Evolutionary conservation across 768 basidiomycete genomes (phyloP), one percentile per base, ranked within the genome.

Genomic region (Leccinum incarnatum): DNA sequence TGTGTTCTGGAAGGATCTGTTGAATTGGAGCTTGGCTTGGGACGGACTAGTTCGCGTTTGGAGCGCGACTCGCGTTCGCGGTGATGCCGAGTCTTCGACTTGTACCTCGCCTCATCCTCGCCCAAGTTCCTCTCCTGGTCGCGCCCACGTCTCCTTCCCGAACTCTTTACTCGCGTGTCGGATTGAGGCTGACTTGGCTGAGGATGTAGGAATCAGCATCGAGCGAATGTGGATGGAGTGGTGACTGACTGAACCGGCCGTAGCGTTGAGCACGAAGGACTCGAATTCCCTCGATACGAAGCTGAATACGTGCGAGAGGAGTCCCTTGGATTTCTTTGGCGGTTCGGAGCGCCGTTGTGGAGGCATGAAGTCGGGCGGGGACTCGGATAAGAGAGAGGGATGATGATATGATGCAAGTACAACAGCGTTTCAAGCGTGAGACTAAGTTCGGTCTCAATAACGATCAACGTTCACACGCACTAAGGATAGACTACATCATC

Each of bases 241-340:
- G 12, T 27, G 50, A 66, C 68, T 62, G 64, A 67, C 64, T 60
- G 58, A 51, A 25, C 55, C 58, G 9, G 61, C 86, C 9, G 86
- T 83, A 51, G 90, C 90, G 65, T 77, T 86, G 19, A 80, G 73
- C 25, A 91, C 79, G 69, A 93, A 92, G 11, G 84, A 84, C 49
- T 84, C 84, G 37, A 91, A 67, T 69, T 93, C 90, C 52, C 83
- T 78, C 11, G 88, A 83, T 5, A 93, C 82, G 68, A 85, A 89
- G 69, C 75, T 80, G 62, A 91, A 78, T 5, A 91, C 86, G 61
- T 83, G 84, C 1, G 85, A 83, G 21, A 89, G 63, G 2, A 88
- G 65, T 45, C 86, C 83, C 17, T 7, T n/a, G 25, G 66, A 45
- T 19, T 51, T 15, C 51, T 57, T 58, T 14, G 64, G 32, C 29